Conservation (phyloP, 1,139 yeast species). For the Pneumocystis jirovecii region DNA sequence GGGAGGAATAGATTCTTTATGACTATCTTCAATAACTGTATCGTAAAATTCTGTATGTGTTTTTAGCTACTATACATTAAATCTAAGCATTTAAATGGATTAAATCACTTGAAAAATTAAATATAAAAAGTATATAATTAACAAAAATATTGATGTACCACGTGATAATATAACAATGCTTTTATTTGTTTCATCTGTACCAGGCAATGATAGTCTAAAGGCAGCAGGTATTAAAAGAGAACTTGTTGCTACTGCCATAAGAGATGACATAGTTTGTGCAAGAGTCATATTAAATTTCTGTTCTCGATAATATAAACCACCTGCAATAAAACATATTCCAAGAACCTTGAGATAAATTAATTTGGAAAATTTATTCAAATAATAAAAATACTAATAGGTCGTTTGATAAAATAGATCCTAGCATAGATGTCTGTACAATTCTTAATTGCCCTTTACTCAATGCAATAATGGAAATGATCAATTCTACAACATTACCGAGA, state of each 20-base stretch:
- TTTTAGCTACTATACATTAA: conserved; percentile 34
- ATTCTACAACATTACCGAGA: conserved; percentile 92
- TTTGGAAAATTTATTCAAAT: neutral
- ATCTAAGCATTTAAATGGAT: neutral
- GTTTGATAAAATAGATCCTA: conserved; percentile 83
- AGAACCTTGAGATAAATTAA: conserved; percentile 27
- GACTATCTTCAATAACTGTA: conserved; percentile 24
- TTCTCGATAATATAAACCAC: conserved; percentile 73
- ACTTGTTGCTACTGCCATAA: conserved; percentile 79
- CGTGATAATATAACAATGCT: conserved; percentile 65
- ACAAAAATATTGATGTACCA: conserved; percentile 68
- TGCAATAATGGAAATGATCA: conserved; percentile 86
- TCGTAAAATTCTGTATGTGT: conserved; percentile 63
- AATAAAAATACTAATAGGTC: conserved; percentile 40
- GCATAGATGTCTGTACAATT: conserved; percentile 89
- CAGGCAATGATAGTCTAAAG: conserved; percentile 60
- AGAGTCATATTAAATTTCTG: conserved; percentile 90
- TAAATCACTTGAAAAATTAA: conserved; percentile 42
- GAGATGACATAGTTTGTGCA: conserved; percentile 92
- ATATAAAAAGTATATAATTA: conserved; percentile 64
- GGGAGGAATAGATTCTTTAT: conserved; percentile 18
- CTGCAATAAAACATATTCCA: conserved; percentile 91
- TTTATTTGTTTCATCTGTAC: conserved; percentile 23
- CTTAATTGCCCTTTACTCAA: conserved; percentile 70
- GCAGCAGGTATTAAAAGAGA: conserved; percentile 91